Percentiles rank a stretch among this genome's conserved stretches.
Evolutionary conservation across 495 filamentous ascomycete species (phyloP).

Genomic region (Tetracladium setigerum): DNA sequence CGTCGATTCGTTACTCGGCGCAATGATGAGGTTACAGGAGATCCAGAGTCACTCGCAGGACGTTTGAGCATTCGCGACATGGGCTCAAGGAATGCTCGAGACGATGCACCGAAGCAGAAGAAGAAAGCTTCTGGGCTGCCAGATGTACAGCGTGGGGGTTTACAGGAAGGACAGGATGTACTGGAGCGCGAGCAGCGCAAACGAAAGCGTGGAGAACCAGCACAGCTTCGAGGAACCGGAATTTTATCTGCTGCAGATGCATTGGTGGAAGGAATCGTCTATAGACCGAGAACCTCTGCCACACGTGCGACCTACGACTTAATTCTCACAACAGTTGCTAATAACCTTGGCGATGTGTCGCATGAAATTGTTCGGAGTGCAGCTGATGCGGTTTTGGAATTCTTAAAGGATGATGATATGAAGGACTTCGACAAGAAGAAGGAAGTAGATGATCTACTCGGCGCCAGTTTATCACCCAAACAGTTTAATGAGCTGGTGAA

Average conservation of each 20-base stretch:
- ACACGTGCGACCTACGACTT: constrained; percentile 95
- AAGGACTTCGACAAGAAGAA: constrained; percentile 99
- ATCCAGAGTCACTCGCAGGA: constrained; percentile 94
- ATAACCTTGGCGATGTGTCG: constrained; percentile 85
- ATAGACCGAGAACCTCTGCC: constrained; percentile 83
- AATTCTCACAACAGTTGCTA: constrained; percentile 83
- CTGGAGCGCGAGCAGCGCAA: constrained; percentile 83
- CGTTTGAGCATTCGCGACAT: constrained; percentile 90
- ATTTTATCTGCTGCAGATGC: constrained; percentile 82
- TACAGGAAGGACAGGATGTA: constrained; percentile 81
- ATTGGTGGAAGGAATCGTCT: constrained; percentile 72
- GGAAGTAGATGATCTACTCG: constrained; percentile 89
- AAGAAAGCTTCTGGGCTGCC: constrained; percentile 57
- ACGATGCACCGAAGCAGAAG: constrained; percentile 73
- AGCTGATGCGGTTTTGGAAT: constrained; percentile 87
- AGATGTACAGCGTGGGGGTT: constrained; percentile 65
- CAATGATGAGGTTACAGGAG: constrained; percentile 91
- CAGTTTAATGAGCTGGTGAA: constrained; percentile 97
- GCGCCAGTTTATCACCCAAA: constrained; percentile 72
- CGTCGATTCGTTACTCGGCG: constrained; percentile 87
- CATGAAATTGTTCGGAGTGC: constrained; percentile 89
- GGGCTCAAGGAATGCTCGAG: constrained; percentile 75
- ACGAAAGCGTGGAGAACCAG: constrained; percentile 66
- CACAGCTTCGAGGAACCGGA: constrained; percentile 66
- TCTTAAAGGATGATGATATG: constrained; percentile 87